Evolutionary conservation across 2,329 filamentous ascomycete species (phyloP), one percentile per base, ranked within the genome.

Genomic region (Xylariaceae sp.): DNA sequence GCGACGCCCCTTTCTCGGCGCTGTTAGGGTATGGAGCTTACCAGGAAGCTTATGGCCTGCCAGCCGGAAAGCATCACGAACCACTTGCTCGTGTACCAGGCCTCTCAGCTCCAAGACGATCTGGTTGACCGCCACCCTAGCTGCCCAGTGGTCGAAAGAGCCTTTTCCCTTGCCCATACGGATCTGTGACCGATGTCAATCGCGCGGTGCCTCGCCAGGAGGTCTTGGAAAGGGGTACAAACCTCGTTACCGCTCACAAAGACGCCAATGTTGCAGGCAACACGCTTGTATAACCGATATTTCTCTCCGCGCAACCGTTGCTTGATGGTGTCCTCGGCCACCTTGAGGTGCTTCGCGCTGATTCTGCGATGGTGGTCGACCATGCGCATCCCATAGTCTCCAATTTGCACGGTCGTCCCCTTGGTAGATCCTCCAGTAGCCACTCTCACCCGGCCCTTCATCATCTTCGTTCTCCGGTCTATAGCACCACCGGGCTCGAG

Each of bases 161-260:
- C 92, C 92, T 60, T 98, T 98, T 64, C 92, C 92, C 65, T 96
- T 98, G 59, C 92, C 92, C 93, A 98, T 98, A 75, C 92, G 83
- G 59, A 87, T 83, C 77, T 81, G 45, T 5, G 29, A 33, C 35
- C 4, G 13, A 28, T 7, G 29, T 52, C 37, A 49, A 32, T 29
- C 30, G 39, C 23, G 16, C 5, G n/a, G n/a, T n/a, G n/a, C n/a
- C n/a, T n/a, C n/a, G n/a, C n/a, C n/a, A n/a, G n/a, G n/a, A n/a
- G n/a, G n/a, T n/a, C n/a, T n/a, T n/a, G n/a, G n/a, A n/a, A n/a
- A n/a, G n/a, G n/a, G n/a, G n/a, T 14, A 44, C 72, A 47, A 52
- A 82, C 79, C 65, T 98, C 92, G 54, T 96, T 98, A 37, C 92
- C 92, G 59, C 83, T 92, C 37, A 87, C 82, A 61, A 92, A 98